Conservation (phyloP, 2,329 filamentous ascomycete species). For the Neurospora sp. region DNA sequence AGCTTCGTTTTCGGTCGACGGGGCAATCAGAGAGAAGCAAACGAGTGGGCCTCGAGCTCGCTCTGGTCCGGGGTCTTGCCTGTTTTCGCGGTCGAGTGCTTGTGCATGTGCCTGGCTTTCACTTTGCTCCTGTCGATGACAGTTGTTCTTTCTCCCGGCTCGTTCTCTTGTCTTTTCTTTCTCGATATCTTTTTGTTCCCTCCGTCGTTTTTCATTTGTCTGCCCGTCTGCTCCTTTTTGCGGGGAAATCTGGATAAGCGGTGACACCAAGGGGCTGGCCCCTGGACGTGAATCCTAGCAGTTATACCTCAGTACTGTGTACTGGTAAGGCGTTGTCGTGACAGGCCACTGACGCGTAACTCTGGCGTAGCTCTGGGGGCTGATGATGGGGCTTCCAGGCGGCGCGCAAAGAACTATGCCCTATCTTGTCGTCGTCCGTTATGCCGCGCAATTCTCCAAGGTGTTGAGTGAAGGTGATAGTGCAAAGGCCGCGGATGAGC, state of each 20-base stretch:
- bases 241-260: not conserved
- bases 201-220: not conserved
- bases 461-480: not conserved
- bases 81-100: slow-evolving; percentile 1
- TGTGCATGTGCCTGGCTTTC: not conserved
- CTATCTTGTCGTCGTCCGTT: not conserved
- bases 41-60: slow-evolving; percentile 12
- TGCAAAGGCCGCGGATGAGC: not conserved
- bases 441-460: not conserved
- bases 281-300: not conserved
- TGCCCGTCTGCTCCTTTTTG: not conserved
- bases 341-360: not conserved
- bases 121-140: not conserved
- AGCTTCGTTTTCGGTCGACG: not conserved
- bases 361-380: not conserved
- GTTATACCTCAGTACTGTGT: not conserved
- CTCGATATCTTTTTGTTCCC: not conserved
- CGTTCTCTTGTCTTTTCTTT: not conserved
- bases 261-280: not conserved
- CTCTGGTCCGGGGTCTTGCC: slow-evolving; percentile 9
- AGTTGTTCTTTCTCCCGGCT: not conserved
- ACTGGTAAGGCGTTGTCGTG: not conserved
- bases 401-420: not conserved
- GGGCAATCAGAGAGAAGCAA: slow-evolving; percentile 13
- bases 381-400: not conserved